phyloP scores from a whole-genome alignment of 768 basidiomycete genomes.

The Favolaschia claudopus region DNA sequence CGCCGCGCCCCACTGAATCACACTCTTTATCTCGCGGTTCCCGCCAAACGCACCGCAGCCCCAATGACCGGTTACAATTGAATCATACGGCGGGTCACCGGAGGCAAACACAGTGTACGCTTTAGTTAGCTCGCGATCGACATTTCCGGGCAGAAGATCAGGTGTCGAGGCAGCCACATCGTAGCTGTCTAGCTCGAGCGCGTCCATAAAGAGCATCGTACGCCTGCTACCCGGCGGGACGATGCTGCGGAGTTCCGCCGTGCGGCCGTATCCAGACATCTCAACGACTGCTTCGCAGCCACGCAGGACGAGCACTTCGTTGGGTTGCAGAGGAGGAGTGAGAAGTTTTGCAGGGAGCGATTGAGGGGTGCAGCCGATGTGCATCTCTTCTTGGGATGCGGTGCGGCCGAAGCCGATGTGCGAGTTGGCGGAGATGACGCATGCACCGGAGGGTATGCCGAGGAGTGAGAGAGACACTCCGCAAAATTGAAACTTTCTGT shows the following conservation, averaged over 20 bases:
- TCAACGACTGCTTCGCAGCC: conserved; percentile 17
- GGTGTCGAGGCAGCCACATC: conserved; percentile 2
- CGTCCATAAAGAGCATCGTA: conserved; percentile 29
- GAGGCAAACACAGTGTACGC: conserved; percentile 19
- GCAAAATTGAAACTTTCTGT: no score
- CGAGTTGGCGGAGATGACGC: conserved; percentile 22
- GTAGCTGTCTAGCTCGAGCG: conserved; percentile 19
- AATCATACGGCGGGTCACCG: conserved; percentile 7
- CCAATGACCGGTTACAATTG: conserved; percentile 26
- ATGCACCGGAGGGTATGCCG: conserved; percentile 10
- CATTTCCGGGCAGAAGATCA: conserved; percentile 18
- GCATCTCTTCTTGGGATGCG: conserved; percentile 27
- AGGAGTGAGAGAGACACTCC: background rate
- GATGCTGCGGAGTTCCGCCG: background rate
- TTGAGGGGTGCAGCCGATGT: conserved; percentile 20
- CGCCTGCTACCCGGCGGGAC: background rate
- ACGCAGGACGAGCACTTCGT: conserved; percentile 18
- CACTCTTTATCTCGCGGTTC: conserved; percentile 22
- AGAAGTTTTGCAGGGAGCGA: conserved; percentile 14
- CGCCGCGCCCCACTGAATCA: conserved; percentile 25
- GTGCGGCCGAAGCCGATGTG: conserved; percentile 24
- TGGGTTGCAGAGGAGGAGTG: conserved; percentile 4
- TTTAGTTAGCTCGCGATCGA: conserved; percentile 22
- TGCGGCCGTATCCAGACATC: conserved; percentile 10
- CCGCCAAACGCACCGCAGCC: conserved; percentile 28